These are phyloP conservation scores for Ganoderma sp. DNA, from an alignment of 1,284 basidiomycete genomes.

Conservation along the genomic window DNA sequence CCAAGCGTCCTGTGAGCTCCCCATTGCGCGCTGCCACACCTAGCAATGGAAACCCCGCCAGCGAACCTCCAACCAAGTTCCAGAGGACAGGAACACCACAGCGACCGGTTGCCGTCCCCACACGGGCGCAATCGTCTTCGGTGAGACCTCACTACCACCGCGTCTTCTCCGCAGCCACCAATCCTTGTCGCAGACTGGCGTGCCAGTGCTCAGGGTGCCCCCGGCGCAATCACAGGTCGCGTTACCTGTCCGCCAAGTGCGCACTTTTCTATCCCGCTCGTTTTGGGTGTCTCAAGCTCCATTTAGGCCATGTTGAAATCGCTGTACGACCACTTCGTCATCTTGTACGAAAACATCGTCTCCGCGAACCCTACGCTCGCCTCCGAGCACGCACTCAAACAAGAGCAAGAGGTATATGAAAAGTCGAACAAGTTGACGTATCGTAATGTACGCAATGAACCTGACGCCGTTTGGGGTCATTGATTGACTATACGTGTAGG, in stretches of 20 bases:
- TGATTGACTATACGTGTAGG: constrained; percentile 47
- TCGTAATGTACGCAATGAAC: constrained; percentile 61
- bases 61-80: constrained; percentile 66
- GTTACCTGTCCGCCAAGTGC: constrained; percentile 72
- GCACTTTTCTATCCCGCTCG: constrained; percentile 22
- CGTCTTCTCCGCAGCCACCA: neutral
- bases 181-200: constrained; percentile 52
- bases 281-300: constrained; percentile 15
- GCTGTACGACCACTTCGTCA: constrained; percentile 69
- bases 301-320: constrained; percentile 71
- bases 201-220: constrained; percentile 68
- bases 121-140: constrained; percentile 44
- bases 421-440: constrained; percentile 78
- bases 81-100: constrained; percentile 53
- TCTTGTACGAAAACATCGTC: constrained; percentile 65
- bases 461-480: constrained; percentile 1
- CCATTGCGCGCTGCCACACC: constrained; percentile 22
- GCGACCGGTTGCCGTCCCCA: constrained; percentile 49
- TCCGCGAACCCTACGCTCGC: constrained; percentile 62
- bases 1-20: constrained; percentile 41
- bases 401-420: constrained; percentile 79
- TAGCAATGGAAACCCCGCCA: constrained; percentile 31
- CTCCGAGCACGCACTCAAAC: constrained; percentile 74
- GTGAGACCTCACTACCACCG: constrained; percentile 33
- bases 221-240: constrained; percentile 70